Conservation (phyloP, 2,329 filamentous ascomycete genomes). For the Escovopsis sp. region DNA sequence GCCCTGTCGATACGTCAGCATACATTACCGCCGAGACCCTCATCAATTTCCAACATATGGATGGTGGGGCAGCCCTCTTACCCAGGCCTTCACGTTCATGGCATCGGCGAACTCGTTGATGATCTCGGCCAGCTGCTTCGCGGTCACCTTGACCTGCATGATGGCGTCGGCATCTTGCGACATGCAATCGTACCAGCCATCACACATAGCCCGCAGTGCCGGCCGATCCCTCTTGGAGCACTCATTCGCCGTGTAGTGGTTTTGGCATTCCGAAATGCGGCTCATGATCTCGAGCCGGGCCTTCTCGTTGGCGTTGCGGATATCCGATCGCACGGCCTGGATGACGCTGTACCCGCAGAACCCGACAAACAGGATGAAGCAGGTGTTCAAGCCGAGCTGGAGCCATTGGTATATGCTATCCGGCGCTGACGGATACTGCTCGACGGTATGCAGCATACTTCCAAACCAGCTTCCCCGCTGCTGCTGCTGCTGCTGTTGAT, state of each 20-base stretch:
- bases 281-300: slow-evolving; percentile 53
- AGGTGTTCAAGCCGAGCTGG: slow-evolving; percentile 46
- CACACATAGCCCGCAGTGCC: slow-evolving; percentile 57
- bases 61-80: slow-evolving; percentile 10
- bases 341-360: slow-evolving; percentile 59
- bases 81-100: slow-evolving; percentile 66
- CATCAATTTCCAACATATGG: not conserved
- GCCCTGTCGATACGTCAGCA: not conserved
- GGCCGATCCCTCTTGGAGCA: slow-evolving; percentile 55
- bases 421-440: slow-evolving; percentile 42
- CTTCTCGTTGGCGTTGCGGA: slow-evolving; percentile 54
- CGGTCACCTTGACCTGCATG: slow-evolving; percentile 65
- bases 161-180: slow-evolving; percentile 63
- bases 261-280: slow-evolving; percentile 58
- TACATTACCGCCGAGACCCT: not conserved
- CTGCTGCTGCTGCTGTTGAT: slow-evolving; percentile 7
- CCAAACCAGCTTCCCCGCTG: slow-evolving; percentile 18
- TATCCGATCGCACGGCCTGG: slow-evolving; percentile 56
- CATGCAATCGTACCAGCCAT: slow-evolving; percentile 80
- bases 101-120: slow-evolving; percentile 88
- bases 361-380: slow-evolving; percentile 37
- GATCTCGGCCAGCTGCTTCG: slow-evolving; percentile 79
- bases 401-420: slow-evolving; percentile 45
- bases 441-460: slow-evolving; percentile 34
- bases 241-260: slow-evolving; percentile 59